Conservation (phyloP, 2,329 filamentous ascomycete genomes). For the Cercospora sojina region DNA sequence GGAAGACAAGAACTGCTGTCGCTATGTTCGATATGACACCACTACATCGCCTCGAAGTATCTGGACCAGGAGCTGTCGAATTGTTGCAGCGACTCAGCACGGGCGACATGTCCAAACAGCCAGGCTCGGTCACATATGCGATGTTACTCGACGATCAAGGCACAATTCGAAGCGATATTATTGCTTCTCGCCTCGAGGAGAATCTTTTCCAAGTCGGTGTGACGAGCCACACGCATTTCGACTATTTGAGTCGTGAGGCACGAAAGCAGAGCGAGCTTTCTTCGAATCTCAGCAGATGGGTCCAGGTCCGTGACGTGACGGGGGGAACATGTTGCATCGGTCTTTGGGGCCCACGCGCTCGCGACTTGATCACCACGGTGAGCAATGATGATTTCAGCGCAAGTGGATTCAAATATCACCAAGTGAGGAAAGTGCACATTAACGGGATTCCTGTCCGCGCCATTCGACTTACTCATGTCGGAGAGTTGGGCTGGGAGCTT, state of each 20-base stretch:
- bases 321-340: slow-evolving; percentile 61
- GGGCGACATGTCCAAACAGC: slow-evolving; percentile 48
- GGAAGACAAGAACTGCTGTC: slow-evolving; percentile 63
- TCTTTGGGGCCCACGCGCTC: slow-evolving; percentile 60
- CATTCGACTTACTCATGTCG: slow-evolving; percentile 60
- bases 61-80: slow-evolving; percentile 57
- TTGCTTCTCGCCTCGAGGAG: slow-evolving; percentile 53
- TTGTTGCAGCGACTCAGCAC: slow-evolving; percentile 57
- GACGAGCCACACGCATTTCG: slow-evolving; percentile 56
- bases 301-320: slow-evolving; percentile 59
- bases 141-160: slow-evolving; percentile 56
- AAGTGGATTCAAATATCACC: slow-evolving; percentile 52
- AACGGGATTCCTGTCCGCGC: slow-evolving; percentile 57
- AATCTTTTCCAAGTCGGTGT: slow-evolving; percentile 57
- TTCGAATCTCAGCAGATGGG: slow-evolving; percentile 35
- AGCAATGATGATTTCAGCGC: slow-evolving; percentile 49
- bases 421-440: slow-evolving; percentile 51
- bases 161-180: slow-evolving; percentile 58
- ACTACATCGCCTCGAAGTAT: slow-evolving; percentile 57
- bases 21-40: slow-evolving; percentile 65
- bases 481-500: slow-evolving; percentile 63
- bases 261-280: slow-evolving; percentile 46
- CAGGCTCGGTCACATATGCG: slow-evolving; percentile 56
- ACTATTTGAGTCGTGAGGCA: slow-evolving; percentile 56
- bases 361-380: slow-evolving; percentile 51